Evolutionary conservation across 192 early-diverging fungal genomes (phyloP).

Genomic region (Entomortierella parvispora): DNA sequence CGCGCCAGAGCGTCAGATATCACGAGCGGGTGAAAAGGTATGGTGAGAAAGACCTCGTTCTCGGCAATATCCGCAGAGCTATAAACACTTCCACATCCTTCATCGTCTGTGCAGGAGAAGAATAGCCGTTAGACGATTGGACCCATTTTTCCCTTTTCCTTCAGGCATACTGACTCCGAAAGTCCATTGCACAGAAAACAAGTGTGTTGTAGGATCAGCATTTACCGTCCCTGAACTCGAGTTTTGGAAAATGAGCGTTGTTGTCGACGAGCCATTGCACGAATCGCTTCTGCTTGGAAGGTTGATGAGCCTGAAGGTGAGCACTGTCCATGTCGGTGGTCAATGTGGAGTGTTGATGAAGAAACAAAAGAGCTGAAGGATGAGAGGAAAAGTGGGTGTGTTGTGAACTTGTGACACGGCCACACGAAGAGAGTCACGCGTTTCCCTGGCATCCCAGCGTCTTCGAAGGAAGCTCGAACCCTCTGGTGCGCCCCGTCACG

Average conservation of each 20-base stretch:
- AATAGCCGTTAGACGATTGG: background rate
- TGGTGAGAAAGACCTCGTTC: constrained; percentile 58
- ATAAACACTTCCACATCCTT: constrained; percentile 61
- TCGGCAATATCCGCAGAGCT: constrained; percentile 44
- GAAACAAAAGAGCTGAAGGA: background rate
- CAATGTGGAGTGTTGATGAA: background rate
- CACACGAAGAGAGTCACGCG: too few relatives aligned
- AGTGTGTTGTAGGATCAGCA: background rate
- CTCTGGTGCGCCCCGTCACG: too few relatives aligned
- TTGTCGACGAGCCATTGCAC: constrained; percentile 16
- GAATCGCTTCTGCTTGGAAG: constrained; percentile 18
- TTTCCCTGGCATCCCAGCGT: too few relatives aligned
- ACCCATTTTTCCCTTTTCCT: background rate
- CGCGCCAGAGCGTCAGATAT: constrained; percentile 23
- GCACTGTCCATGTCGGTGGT: background rate
- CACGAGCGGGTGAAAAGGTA: constrained; percentile 64
- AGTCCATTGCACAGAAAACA: too few relatives aligned
- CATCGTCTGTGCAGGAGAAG: constrained; percentile 17
- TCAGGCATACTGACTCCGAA: background rate
- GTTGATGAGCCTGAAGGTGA: background rate
- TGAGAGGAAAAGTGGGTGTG: too few relatives aligned
- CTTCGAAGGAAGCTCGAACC: too few relatives aligned
- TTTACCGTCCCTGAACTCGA: constrained; percentile 26
- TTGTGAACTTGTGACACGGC: too few relatives aligned
- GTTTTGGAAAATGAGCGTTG: constrained; percentile 19